Evolutionary conservation across 2,329 filamentous ascomycete species (phyloP), one percentile per base, ranked within the genome.

Genomic region (Acephala macrosclerotiorum): DNA sequence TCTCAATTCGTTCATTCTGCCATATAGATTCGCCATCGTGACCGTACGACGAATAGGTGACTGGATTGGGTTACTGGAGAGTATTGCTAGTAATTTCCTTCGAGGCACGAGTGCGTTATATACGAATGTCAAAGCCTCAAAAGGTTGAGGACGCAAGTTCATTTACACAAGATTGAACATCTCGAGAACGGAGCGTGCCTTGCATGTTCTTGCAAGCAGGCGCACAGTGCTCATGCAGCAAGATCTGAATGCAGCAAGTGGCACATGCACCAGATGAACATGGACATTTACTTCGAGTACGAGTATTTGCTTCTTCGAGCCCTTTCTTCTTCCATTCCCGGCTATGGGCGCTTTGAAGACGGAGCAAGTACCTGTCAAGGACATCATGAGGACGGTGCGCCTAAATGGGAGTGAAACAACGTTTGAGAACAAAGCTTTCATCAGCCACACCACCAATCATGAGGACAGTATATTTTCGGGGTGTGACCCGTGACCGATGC

Each of bases 351-450:
- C 20, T 49, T 5, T 25, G n/a, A 25, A 12, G 20, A 22, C 45
- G 45, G 45, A 22, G 2, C 25, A 33, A 29, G 25, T 18, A 35
- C 51, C 33, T 33, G 3, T 55, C 6, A 35, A 6, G 51, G 51
- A 55, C 51, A 25, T 55, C 51, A 55, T 55, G 26, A 49, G 45
- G 20, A 22, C 20, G 20, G 11, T 25, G 26, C 40, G 33, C 20
- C 26, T 25, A 59, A 51, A 49, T 60, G 36, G 29, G 29, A n/a
- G 26, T 60, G 36, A 61, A 53, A 38, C 59, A 61, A 26, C n/a
- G n/a, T 47, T 38, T 38, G n/a, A 61, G 16, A 18, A 60, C 58
- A 29, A 45, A n/a, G 25, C 14, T 49, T 49, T 22, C 26, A 33
- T 22, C 20, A n/a, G 42, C 45, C 40, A 60, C 40, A 26, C 25